Base-by-base conservation (phyloP, 2,329 filamentous ascomycete genomes). In the Sodiomyces alkalinus region DNA sequence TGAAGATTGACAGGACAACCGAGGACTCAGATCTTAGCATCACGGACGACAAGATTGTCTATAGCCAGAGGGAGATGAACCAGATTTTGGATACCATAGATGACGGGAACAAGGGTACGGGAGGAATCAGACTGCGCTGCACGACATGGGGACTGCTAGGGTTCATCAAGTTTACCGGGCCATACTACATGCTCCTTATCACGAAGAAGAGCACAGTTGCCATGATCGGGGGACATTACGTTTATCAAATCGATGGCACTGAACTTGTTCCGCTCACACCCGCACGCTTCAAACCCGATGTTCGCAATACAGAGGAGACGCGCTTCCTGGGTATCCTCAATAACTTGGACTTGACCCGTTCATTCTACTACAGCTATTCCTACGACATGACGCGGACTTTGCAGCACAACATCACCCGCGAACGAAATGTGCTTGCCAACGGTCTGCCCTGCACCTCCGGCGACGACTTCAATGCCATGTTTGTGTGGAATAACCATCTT, bases 341-440 rank as follows among this genome's bases (percentile, higher is more conserved):
- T 48, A 92, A 92, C 40, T 64, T 98, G 18, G 90, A 98, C 49
- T 58, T 98, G 34, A 85, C 80, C 1, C 70, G 80, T 32, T 92
- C 81, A 0, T 98, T 98, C 51, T 98, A 98, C 53, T 98, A 94
- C 58, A 94, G 87, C 56, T 94, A 94, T 49, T 92, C 87, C 0
- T 98, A 98, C 55, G 83, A 98, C 47, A 80, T 96, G 40, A 98
- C 90, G 1, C 72, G 76, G 30, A 92, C 85, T 1, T 59, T 98
- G 26, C 90, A 98, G 49, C 74, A 87, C 45, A 98, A 98, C 44
- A 85, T 98, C 35, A 76, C 75, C 13, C 68, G 74, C 18, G 85
- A 94, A 51, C 69, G 90, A 21, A 63, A 69, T 27, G 73, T 76
- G 3, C 54, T 92, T 27, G 65, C 71, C 17, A 62, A 74, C 34